Base-by-base conservation (phyloP, 2,329 filamentous ascomycete genomes). In the Fusarium armeniacum region DNA sequence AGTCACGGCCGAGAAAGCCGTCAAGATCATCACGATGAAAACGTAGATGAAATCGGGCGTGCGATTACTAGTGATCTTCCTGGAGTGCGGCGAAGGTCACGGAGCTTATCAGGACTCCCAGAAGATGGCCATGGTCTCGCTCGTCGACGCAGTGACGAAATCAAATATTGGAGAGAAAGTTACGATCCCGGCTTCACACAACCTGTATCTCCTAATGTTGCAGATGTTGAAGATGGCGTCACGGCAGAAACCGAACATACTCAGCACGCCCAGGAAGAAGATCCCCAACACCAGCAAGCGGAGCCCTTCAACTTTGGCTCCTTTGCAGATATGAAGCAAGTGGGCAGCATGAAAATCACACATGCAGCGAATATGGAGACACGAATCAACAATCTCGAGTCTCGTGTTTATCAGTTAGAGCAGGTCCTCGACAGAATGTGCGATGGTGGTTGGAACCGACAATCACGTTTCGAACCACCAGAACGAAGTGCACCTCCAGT, bases 161-260 rank as follows among this genome's bases (percentile, higher is more conserved):
- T 90, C 40, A 84, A 86, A 15, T 88, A 87, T 72, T 90, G 88
- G 87, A 83, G 89, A 63, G 85, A 87, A 72, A 90, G 88, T 65
- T 87, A 88, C 67, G 85, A 84, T 46, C 82, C 82, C 1, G 82
- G 81, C 2, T 80, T 85, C 52, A 75, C 84, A 57, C 88, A 87
- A 9, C 85, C 86, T 0, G 77, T 85, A 33, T 85, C 86, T 6
- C 86, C 86, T 4, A 77, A 80, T 44, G 77, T 77, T 22, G 79
- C 81, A n/a, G 80, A 83, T 36, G 67, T 70, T 53, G 77, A 81
- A 46, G 79, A 80, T 12, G 58, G 69, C 0, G 75, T 72, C 26
- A 58, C 72, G 20, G 68, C 71, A 4, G 73, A 75, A 18, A 65
- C 73, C 43, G 82, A 81, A 41, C 72, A 76, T 11, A 70, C 77